Conservation (phyloP, 306 rosid genomes). For the Gastrolobium bilobum region DNA sequence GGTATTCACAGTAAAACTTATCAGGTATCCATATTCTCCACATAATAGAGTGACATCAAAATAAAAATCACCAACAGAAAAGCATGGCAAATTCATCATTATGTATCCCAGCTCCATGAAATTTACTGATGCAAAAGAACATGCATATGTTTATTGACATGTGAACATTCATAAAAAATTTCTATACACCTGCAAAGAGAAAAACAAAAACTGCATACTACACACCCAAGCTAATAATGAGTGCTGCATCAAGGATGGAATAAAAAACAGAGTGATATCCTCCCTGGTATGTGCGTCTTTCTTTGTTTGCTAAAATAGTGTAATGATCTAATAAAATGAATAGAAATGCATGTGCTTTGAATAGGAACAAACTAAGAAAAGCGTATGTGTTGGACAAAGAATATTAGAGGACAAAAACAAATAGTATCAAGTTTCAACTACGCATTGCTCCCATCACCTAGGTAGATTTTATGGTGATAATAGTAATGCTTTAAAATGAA, state of each 20-base stretch:
- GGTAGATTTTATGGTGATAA: not conserved
- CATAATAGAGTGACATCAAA: constrained; percentile 23
- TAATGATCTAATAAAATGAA: not conserved
- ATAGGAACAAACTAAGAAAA: constrained; percentile 20
- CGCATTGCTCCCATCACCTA: not conserved
- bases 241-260: constrained; percentile 33
- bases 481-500: constrained; percentile 29
- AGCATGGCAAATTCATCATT: constrained; percentile 10
- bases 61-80: constrained; percentile 4
- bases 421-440: constrained; percentile 25
- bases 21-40: constrained; percentile 38
- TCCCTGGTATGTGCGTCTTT: constrained; percentile 4
- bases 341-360: constrained; percentile 18
- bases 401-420: constrained; percentile 21
- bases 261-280: not conserved
- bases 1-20: constrained; percentile 35
- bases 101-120: constrained; percentile 4
- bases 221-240: constrained; percentile 18
- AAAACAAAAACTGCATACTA: not conserved
- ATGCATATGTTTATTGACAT: not conserved
- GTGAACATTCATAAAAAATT: constrained; percentile 6
- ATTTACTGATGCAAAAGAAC: constrained; percentile 15
- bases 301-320: constrained; percentile 22
- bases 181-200: not conserved
- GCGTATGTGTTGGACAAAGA: not conserved